phyloP scores from a whole-genome alignment of 108 stramenopile species.

The Skeletonema potamos region DNA sequence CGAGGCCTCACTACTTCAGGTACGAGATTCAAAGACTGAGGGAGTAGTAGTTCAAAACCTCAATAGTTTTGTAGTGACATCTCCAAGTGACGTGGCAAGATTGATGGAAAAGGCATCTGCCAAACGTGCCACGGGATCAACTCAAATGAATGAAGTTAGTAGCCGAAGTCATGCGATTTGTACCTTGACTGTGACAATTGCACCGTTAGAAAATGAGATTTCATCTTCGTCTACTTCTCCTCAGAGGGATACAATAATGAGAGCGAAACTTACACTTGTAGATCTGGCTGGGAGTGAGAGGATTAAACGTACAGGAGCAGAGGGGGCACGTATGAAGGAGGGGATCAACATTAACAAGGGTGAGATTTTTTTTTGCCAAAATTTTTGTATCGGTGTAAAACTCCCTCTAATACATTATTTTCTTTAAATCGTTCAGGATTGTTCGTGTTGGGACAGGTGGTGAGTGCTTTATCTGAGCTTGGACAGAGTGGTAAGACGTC shows the following conservation, averaged over 20 bases:
- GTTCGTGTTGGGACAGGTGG: constrained; percentile 70
- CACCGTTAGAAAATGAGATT: constrained; percentile 19
- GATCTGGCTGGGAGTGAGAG: constrained; percentile 85
- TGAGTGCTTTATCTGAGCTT: constrained; percentile 49
- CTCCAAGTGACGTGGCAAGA: constrained; percentile 50
- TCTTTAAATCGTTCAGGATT: constrained; percentile 2
- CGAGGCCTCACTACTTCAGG: constrained; percentile 34
- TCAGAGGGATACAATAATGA: constrained; percentile 21
- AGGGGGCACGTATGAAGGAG: constrained; percentile 75
- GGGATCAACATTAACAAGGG: constrained; percentile 93
- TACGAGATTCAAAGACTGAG: constrained; percentile 52
- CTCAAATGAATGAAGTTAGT: constrained; percentile 87
- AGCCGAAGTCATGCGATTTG: constrained; percentile 94
- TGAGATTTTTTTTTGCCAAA: not conserved
- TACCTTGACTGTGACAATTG: constrained; percentile 69
- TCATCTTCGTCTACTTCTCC: not conserved
- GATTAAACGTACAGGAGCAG: constrained; percentile 64
- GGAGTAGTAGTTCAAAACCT: constrained; percentile 73
- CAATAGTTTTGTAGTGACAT: constrained; percentile 45
- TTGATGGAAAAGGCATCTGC: constrained; percentile 63
- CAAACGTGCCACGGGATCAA: constrained; percentile 76
- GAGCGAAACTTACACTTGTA: constrained; percentile 72
- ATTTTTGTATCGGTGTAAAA: not conserved
- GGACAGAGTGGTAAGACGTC: constrained; percentile 24
- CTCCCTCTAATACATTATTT: not conserved